Base-by-base conservation (phyloP, 2,329 filamentous ascomycete genomes). In the Fusarium coffeatum region DNA sequence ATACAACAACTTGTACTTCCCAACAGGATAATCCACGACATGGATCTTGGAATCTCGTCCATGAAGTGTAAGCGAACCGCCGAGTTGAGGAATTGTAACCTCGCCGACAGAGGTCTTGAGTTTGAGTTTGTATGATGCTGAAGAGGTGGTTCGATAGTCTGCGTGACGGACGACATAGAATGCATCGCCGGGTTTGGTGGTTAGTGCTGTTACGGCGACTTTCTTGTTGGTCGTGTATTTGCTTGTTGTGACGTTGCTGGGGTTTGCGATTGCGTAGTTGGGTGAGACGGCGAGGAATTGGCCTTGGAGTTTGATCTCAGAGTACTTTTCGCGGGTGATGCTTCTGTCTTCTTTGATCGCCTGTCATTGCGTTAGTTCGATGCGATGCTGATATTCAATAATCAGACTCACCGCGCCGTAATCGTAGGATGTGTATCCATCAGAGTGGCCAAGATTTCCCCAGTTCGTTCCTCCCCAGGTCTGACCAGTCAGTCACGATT, bases 381-480 rank as follows among this genome's bases (percentile, higher is more conserved):
- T n/a, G n/a, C n/a, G n/a, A n/a, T n/a, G n/a, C n/a, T n/a, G n/a
- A n/a, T n/a, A n/a, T 30, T 6, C 0, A 3, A 2, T 7, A 6
- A 10, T 3, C 8, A 2, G 5, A 53, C 82, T 42, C 59, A 79
- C 80, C 4, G 83, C 81, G 10, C 82, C 85, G 53, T 88, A 88
- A 64, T 88, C 86, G 49, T 88, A 87, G 0, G 84, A 86, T 0
- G 86, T 89, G 64, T 90, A 90, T 5, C 85, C 88, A 13, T 88
- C 89, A 12, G 90, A 85, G 69, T 93, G 88, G 0, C 92, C 91
- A 7, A 93, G 78, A 66, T 93, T 94, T 0, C 92, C 92, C 93
- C 92, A 95, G 76, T 95, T 96, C 0, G 92, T 94, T 8, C 92
- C 93, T 16, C 93, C 93, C 69, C 86, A 92, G 1, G 86, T 89